Percentiles rank a stretch among this genome's conserved stretches.
These are phyloP conservation scores for Naganishia sp. DNA, from an alignment of 1,284 basidiomycete genomes.

Conservation along the genomic window DNA sequence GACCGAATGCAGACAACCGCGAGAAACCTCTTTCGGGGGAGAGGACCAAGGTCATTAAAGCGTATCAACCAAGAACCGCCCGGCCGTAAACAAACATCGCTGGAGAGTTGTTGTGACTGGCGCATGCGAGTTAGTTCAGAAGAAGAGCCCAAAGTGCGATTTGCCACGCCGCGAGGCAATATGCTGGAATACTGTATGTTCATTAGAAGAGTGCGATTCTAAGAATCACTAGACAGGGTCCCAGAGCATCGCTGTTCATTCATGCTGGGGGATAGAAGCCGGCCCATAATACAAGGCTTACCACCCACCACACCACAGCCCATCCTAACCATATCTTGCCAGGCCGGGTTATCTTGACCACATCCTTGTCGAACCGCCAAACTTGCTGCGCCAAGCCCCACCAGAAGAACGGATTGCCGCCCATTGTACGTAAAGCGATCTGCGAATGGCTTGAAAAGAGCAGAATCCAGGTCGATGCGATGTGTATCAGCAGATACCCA, in stretches of 20 bases:
- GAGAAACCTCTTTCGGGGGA: too few relatives aligned
- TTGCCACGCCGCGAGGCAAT: too few relatives aligned
- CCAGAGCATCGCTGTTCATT: neutral
- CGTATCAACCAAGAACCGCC: too few relatives aligned
- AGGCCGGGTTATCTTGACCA: slow-evolving; percentile 39
- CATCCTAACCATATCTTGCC: slow-evolving; percentile 54
- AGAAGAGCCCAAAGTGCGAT: too few relatives aligned
- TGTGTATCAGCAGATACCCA: slow-evolving; percentile 71
- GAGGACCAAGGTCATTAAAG: too few relatives aligned
- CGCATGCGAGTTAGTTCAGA: too few relatives aligned
- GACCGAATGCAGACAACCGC: too few relatives aligned
- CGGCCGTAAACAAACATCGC: too few relatives aligned
- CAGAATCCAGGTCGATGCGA: slow-evolving; percentile 64
- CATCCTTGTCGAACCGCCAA: slow-evolving; percentile 35
- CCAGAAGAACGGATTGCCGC: slow-evolving; percentile 76
- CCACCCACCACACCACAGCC: slow-evolving; percentile 71
- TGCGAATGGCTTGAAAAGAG: slow-evolving; percentile 84
- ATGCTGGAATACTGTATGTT: too few relatives aligned
- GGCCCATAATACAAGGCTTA: slow-evolving; percentile 77
- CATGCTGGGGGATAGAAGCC: slow-evolving; percentile 88
- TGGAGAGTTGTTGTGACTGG: too few relatives aligned
- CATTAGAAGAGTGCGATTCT: too few relatives aligned
- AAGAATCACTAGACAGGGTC: too few relatives aligned
- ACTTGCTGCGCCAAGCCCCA: slow-evolving; percentile 70
- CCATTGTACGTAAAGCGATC: slow-evolving; percentile 78